Base-by-base conservation (phyloP, 495 filamentous ascomycete genomes). In the Poronia punctata region DNA sequence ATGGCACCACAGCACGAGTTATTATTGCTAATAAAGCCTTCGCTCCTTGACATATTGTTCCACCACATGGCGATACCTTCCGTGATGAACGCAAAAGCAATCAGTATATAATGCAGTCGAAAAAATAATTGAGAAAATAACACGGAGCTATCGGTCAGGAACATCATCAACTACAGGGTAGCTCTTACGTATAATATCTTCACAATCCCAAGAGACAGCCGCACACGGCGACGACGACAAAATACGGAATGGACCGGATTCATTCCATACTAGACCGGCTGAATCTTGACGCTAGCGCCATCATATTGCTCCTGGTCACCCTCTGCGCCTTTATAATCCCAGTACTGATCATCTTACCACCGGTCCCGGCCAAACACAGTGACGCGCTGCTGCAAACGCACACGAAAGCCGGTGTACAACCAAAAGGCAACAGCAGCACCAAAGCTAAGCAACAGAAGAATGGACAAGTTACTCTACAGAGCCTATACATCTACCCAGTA, bases 401-500 rank as follows among this genome's bases (percentile, higher is more conserved):
- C 41, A 48, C 43, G 4, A 57, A 45, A 20, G 34, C 66, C 24
- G 68, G 69, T 25, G 31, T 72, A 61, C 18, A 60, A 50, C 16
- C 52, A 66, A 35, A 62, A 55, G 27, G 46, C 59, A 45, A 49
- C 48, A 11, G 60, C 66, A 15, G 64, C 64, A 29, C 57, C 64
- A 34, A 52, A 62, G 17, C 51, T 56, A 30, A 49, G 46, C 29
- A 47, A 28, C 11, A 52, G 49, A 20, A n/a, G n/a, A n/a, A n/a
- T n/a, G 27, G 43, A 10, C 39, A 46, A n/a, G 50, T 49, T 1
- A 60, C 29, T 30, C 68, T 96, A 49, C 87, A 88, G 59, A 84
- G 83, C 33, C 72, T 95, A 26, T 88, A 82, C 67, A 80, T 86
- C 27, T 94, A 89, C 57, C 90, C 90, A 0, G 65, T 95, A 50